Conservation (phyloP, 2,329 filamentous ascomycete species). For the Colletotrichum scovillei region DNA sequence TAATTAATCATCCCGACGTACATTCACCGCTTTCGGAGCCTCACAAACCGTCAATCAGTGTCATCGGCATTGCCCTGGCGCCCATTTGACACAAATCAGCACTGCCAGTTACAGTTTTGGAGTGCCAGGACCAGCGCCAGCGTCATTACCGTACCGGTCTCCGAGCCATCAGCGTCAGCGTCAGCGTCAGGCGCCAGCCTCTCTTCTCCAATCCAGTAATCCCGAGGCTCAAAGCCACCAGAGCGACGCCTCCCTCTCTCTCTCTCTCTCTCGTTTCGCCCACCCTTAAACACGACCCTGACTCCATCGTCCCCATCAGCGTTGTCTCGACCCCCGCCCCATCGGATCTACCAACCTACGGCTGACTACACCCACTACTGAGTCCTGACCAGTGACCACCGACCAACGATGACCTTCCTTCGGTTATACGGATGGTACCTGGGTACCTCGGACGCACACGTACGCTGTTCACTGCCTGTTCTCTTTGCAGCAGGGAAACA, state of each 20-base stretch:
- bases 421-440: background rate
- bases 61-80: conserved; percentile 25
- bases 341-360: conserved; percentile 21
- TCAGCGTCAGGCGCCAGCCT: background rate
- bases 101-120: background rate
- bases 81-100: conserved; percentile 22
- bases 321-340: conserved; percentile 24
- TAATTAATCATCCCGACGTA: background rate
- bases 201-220: background rate
- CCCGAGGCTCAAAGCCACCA: conserved; percentile 3
- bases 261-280: conserved; percentile 20
- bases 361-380: background rate
- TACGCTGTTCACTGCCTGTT: conserved; percentile 25
- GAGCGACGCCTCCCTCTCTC: background rate
- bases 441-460: conserved; percentile 23
- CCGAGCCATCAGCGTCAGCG: background rate
- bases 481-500: conserved; percentile 27
- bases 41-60: conserved; percentile 18
- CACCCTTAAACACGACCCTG: conserved; percentile 23
- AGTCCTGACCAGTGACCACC: background rate
- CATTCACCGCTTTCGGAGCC: conserved; percentile 32
- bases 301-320: conserved; percentile 26
- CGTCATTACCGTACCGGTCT: background rate
- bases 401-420: background rate
- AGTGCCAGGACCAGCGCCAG: background rate